Evolutionary conservation across 257 asterid genomes (phyloP), one percentile per base, ranked within the genome.

Genomic region (Coffea eugenioides): DNA sequence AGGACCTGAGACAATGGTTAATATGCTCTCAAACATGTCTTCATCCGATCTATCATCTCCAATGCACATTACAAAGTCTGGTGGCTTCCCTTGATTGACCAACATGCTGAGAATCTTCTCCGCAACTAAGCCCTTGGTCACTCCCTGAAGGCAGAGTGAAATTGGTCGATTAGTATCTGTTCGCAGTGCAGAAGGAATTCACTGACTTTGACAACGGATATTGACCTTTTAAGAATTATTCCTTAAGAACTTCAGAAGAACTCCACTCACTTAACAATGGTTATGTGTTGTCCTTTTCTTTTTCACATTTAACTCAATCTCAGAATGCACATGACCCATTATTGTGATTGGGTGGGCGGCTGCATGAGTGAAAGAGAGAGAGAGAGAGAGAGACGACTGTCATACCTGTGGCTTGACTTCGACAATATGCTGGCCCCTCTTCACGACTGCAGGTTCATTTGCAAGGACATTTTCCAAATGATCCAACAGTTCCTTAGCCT

Each of bases 381-480:
- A 7, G 48, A 41, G 81, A 49, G 68, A 45, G 51, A 59, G 64
- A 72, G 69, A 18, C 18, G 4, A 46, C 18, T 36, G 71, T 67
- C 89, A 31, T 92, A 92, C 98, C 79, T 92, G 98, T 34, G 98
- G 98, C 83, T 94, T 94, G 34, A 94, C 98, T 94, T 94, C 98
- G 21, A 94, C 95, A 67, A 94, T 94, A 48, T 92, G 97, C 77
- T 92, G 97, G 73, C 98, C 98, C 84, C 98, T 91, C 79, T 83
- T 88, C 70, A 90, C 98, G 77, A 91, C 97, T 36, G 94, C 98
- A 71, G 98, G 98, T 87, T 94, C 98, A 82, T 94, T 94, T 66
- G 97, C 87, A 73, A 94, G 93, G 14, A 92, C 98, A 84, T 77
- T 94, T 83, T 94, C 98, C 83, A 94, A 77, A 85, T 94, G 98